These are phyloP conservation scores for Albophoma yamanashiensis DNA, from an alignment of 2,329 filamentous ascomycete species.

Conservation along the genomic window DNA sequence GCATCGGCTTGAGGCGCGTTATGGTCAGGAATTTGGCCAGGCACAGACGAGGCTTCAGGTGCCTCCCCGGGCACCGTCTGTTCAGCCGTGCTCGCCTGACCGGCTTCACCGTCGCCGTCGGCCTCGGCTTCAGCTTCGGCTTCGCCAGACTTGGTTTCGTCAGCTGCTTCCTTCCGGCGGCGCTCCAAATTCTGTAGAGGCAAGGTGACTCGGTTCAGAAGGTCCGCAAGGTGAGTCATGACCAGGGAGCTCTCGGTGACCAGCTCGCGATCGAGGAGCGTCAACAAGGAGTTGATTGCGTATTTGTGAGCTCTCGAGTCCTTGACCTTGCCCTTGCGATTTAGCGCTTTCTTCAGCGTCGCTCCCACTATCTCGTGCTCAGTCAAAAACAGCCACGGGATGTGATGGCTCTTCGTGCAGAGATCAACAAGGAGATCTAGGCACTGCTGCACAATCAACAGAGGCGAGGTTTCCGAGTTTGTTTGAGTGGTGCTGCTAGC, in stretches of 20 bases:
- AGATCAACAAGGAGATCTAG: conserved; percentile 76
- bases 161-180: conserved; percentile 64
- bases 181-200: conserved; percentile 75
- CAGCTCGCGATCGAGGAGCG: conserved; percentile 80
- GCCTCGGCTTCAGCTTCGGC: conserved; percentile 16
- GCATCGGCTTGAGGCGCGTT: conserved; percentile 9
- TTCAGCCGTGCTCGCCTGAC: conserved; percentile 19
- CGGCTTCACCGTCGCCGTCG: conserved; percentile 14
- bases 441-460: conserved; percentile 94
- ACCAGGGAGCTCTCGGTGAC: conserved; percentile 96
- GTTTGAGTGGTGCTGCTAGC: conserved; percentile 36
- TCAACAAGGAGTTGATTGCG: conserved; percentile 82
- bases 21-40: conserved; percentile 15
- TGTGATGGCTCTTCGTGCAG: conserved; percentile 73
- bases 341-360: conserved; percentile 64
- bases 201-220: conserved; percentile 80
- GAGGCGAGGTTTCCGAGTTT: conserved; percentile 81
- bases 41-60: conserved; percentile 10
- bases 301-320: conserved; percentile 78
- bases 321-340: conserved; percentile 80
- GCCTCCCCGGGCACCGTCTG: conserved; percentile 6
- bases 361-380: conserved; percentile 74
- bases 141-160: conserved; percentile 35
- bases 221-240: conserved; percentile 83
- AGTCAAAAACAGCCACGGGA: conserved; percentile 84